Conservation (phyloP, 345 rosid species). For the Murraya koenigii region DNA sequence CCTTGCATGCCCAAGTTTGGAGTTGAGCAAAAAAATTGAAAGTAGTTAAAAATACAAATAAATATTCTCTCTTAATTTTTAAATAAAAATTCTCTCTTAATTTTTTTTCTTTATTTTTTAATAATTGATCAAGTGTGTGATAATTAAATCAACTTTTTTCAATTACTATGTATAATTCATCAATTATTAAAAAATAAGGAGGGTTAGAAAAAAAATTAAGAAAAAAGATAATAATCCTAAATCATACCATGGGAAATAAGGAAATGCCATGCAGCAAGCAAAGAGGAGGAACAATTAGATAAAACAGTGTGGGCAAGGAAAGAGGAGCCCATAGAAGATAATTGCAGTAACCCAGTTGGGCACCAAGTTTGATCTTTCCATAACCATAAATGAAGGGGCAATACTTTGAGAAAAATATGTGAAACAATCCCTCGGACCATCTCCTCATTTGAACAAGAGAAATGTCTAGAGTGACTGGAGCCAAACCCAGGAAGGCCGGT, state of each 20-base stretch:
- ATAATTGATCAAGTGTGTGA: no score
- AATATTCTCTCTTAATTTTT: no score
- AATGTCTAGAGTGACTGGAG: constrained; percentile 28
- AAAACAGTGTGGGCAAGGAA: constrained; percentile 30
- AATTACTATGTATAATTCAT: no score
- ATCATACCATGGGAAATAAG: constrained; percentile 38
- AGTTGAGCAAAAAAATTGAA: no score
- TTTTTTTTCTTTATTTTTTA: no score
- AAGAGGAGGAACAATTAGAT: constrained; percentile 29
- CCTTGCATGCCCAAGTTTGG: no score
- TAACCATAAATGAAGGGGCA: constrained; percentile 34
- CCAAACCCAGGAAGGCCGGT: constrained; percentile 34
- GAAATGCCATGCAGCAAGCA: constrained; percentile 30
- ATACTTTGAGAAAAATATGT: constrained; percentile 38
- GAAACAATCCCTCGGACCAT: constrained; percentile 45
- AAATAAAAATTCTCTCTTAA: no score
- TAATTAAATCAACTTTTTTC: no score
- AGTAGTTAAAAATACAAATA: no score
- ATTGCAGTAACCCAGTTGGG: constrained; percentile 34
- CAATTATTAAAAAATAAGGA: no score
- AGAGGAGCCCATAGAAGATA: constrained; percentile 37
- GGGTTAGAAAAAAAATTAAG: no score
- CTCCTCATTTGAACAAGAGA: constrained; percentile 34
- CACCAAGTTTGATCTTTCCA: constrained; percentile 24
- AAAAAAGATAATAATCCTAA: no score